Evolutionary conservation across 2,329 filamentous ascomycete genomes (phyloP), one percentile per base, ranked within the genome.

Genomic region (Eutypa lata): DNA sequence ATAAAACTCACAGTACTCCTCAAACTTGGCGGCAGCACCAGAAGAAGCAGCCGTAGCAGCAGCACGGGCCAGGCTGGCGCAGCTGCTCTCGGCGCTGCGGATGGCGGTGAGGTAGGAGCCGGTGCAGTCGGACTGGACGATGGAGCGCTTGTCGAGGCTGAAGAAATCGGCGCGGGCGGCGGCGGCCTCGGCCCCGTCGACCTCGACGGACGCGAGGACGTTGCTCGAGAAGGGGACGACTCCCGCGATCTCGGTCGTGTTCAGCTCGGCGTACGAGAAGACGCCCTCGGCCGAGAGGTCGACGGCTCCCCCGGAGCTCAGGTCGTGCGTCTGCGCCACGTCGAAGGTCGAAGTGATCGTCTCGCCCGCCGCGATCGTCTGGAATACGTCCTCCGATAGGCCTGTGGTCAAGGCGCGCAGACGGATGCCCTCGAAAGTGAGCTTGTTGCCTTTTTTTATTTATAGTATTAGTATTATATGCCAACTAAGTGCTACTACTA

Each of bases 201-300:
- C 73, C 6, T 75, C 68, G 55, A 86, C 73, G 49, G 74, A 75
- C n/a, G n/a, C n/a, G 47, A 88, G 68, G 16, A 75, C 73, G 70
- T 88, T 88, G 63, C 81, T 84, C 49, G 75, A 70, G 70, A 80
- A 88, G 11, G 76, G 66, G 2, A 87, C 66, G 44, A 76, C 77
- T 47, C 80, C 83, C 10, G 77, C 67, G 35, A 89, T 75, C 40
- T 77, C 70, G 46, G 75, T 83, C 19, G 74, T 76, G 61, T 76
- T 73, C 43, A 71, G 71, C 21, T 75, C 72, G 28, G 84, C 80
- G 51, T 78, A 79, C 8, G 81, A 78, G 43, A 88, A 74, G 11
- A 76, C 73, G 6, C 86, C 86, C 4, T 71, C 70, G 5, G 83
- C 76, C 50, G 77, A 73, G 47, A 89, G 67, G 50, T 78, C 77